A percentile compares a stretch with the other conserved stretches of the same genome.
Evolutionary conservation across 2,329 filamentous ascomycete genomes (phyloP).

Genomic region (Sporothrix pallida): DNA sequence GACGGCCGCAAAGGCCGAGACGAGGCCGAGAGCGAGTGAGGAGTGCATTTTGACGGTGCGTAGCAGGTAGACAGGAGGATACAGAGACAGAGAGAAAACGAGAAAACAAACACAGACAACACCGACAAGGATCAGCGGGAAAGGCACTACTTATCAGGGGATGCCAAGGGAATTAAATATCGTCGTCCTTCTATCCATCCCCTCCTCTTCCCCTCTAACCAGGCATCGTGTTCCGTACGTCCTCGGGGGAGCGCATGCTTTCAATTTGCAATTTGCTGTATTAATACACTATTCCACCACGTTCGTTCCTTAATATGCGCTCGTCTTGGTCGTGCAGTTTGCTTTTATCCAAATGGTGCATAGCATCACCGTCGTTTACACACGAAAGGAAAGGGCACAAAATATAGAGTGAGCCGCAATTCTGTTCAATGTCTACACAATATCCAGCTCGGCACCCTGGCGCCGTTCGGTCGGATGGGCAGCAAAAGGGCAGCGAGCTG

Average conservation of each 20-base stretch:
- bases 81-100: background rate
- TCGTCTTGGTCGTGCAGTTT: background rate
- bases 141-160: background rate
- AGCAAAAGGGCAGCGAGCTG: background rate
- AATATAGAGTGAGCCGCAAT: background rate
- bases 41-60: background rate
- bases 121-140: too few species aligned
- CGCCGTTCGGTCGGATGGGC: conserved; percentile 28
- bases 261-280: background rate
- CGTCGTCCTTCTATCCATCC: background rate
- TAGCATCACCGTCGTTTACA: background rate
- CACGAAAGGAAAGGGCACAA: background rate
- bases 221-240: conserved; percentile 2
- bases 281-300: too few species aligned
- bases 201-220: background rate
- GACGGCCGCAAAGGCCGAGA: conserved; percentile 39
- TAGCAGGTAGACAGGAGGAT: background rate
- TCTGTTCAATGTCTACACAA: background rate
- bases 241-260: background rate
- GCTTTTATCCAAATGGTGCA: conserved; percentile 9
- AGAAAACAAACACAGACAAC: background rate
- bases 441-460: conserved; percentile 21
- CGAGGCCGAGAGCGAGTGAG: conserved; percentile 23
- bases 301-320: background rate
- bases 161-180: conserved; percentile 19